phyloP scores from a whole-genome alignment of 1,284 basidiomycete species.

The Fomitopsis pinicola region DNA sequence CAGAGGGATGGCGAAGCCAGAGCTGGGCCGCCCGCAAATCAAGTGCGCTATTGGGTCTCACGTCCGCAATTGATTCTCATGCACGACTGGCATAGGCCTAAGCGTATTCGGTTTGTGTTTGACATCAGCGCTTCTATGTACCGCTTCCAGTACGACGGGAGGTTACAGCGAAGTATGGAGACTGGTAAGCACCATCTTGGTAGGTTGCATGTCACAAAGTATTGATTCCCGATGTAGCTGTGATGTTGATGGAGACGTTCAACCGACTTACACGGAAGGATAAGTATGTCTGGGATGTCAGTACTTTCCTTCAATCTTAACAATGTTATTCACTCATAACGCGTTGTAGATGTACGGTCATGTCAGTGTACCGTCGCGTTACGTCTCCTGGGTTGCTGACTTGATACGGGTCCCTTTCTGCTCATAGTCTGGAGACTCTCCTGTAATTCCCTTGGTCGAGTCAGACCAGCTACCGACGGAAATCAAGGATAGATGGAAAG shows the following conservation, averaged over 20 bases:
- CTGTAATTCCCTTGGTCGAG: conserved; percentile 50
- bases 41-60: conserved; percentile 38
- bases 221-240: conserved; percentile 32
- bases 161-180: conserved; percentile 57
- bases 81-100: conserved; percentile 38
- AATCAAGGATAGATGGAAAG: conserved; percentile 56
- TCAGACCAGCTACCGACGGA: conserved; percentile 43
- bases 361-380: conserved; percentile 33
- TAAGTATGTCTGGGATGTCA: conserved; percentile 70
- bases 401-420: background rate
- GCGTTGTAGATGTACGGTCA: conserved; percentile 53
- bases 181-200: conserved; percentile 38
- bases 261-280: conserved; percentile 56
- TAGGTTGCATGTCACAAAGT: background rate
- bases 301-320: conserved; percentile 19
- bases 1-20: conserved; percentile 63
- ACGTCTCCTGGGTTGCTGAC: too few relatives aligned
- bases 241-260: conserved; percentile 71
- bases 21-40: conserved; percentile 60
- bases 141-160: conserved; percentile 67
- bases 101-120: conserved; percentile 65
- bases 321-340: background rate
- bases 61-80: background rate
- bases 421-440: conserved; percentile 55
- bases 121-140: conserved; percentile 73